These are phyloP conservation scores for Lactarius vividus DNA, from an alignment of 768 basidiomycete genomes.

Conservation along the genomic window DNA sequence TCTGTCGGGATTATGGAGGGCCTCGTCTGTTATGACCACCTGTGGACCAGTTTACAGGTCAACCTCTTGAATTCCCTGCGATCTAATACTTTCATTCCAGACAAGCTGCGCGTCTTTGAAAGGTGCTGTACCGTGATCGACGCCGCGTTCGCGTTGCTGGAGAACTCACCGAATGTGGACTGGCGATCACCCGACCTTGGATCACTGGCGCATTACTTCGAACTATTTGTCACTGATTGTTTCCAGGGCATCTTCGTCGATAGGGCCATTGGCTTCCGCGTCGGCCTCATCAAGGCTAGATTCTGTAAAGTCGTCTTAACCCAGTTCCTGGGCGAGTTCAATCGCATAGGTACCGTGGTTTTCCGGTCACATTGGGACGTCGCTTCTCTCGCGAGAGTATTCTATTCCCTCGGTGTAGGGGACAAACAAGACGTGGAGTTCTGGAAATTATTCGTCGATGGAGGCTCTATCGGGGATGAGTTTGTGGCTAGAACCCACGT, in stretches of 20 bases:
- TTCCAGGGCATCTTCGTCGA: constrained; percentile 7
- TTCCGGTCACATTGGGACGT: constrained; percentile 14
- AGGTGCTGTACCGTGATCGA: constrained; percentile 11
- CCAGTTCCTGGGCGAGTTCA: neutral
- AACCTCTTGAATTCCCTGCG: neutral
- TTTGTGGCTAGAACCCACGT: neutral
- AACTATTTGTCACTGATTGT: neutral
- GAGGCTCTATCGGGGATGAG: neutral
- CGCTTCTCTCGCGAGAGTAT: constrained; percentile 7
- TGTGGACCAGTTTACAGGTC: constrained; percentile 11
- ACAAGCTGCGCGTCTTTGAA: constrained; percentile 2
- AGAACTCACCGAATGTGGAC: constrained; percentile 1
- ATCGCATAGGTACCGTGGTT: neutral
- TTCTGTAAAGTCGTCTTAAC: neutral
- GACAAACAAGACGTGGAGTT: neutral
- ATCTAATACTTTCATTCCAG: neutral
- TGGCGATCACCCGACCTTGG: constrained; percentile 16
- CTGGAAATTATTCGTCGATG: constrained; percentile 4
- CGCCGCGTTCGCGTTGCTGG: neutral
- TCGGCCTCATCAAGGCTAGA: constrained; percentile 2
- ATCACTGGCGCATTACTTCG: neutral
- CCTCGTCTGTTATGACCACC: neutral
- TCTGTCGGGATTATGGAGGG: neutral
- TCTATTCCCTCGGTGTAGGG: neutral
- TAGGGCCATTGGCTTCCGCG: neutral